Conservation (phyloP, 1,139 yeast species). For the Dujonia santamariae region DNA sequence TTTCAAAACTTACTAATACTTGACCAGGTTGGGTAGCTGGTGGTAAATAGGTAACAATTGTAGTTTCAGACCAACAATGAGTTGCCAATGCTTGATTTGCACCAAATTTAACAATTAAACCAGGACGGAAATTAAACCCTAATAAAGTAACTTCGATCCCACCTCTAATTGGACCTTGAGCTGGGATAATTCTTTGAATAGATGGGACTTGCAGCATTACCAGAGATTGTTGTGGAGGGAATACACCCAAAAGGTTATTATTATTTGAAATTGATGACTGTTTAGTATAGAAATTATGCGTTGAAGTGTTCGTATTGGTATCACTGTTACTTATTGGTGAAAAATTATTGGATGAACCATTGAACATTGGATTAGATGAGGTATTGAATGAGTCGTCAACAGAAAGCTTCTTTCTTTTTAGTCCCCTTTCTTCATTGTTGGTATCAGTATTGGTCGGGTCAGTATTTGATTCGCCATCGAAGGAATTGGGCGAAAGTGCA, state of each 20-base stretch:
- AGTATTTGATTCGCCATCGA: slow-evolving; percentile 60
- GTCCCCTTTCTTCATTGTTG: slow-evolving; percentile 25
- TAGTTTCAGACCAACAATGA: slow-evolving; percentile 94
- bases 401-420: slow-evolving; percentile 43
- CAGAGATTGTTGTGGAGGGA: slow-evolving; percentile 9
- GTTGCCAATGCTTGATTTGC: slow-evolving; percentile 79
- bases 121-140: slow-evolving; percentile 83
- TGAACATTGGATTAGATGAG: slow-evolving; percentile 43
- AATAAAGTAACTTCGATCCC: slow-evolving; percentile 91
- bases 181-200: slow-evolving; percentile 85
- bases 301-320: slow-evolving; percentile 28
- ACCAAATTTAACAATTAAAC: slow-evolving; percentile 83
- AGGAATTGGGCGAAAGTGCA: slow-evolving; percentile 58
- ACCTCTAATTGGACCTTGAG: slow-evolving; percentile 92
- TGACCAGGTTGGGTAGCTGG: slow-evolving; percentile 90
- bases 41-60: slow-evolving; percentile 90
- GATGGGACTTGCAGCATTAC: slow-evolving; percentile 37
- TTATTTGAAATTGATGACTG: slow-evolving; percentile 5
- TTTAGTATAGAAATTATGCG: slow-evolving; percentile 7
- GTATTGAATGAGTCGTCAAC: slow-evolving; percentile 41
- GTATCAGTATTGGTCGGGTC: slow-evolving; percentile 49
- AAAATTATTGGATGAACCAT: slow-evolving; percentile 39
- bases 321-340: slow-evolving; percentile 47
- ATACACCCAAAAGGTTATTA: slow-evolving; percentile 4
- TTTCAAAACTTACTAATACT: slow-evolving; percentile 79